These are phyloP conservation scores for Bertia moriformis DNA, from an alignment of 2,329 filamentous ascomycete species.

Conservation along the genomic window DNA sequence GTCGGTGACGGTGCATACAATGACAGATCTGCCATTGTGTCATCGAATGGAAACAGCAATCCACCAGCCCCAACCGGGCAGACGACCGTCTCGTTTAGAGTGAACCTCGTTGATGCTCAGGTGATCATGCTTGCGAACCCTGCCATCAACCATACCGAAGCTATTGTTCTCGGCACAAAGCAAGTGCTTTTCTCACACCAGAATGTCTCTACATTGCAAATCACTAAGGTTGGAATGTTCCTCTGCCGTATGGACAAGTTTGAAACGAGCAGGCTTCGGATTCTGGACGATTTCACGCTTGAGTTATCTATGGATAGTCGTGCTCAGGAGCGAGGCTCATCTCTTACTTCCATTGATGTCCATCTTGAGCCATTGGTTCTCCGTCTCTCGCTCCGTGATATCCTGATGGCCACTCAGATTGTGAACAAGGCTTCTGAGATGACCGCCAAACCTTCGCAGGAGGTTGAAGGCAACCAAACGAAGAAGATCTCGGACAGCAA, in stretches of 20 bases:
- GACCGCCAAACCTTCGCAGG: constrained; percentile 29
- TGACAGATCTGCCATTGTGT: constrained; percentile 4
- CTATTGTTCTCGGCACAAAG: constrained; percentile 87
- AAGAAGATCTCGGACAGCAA: constrained; percentile 26
- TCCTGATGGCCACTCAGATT: constrained; percentile 84
- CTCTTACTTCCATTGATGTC: constrained; percentile 65
- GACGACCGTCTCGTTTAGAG: constrained; percentile 72
- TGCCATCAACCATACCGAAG: constrained; percentile 75
- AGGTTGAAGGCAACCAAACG: constrained; percentile 31
- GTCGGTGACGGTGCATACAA: constrained; percentile 4
- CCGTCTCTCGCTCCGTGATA: constrained; percentile 81
- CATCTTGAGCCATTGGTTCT: constrained; percentile 85
- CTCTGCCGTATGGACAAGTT: constrained; percentile 97
- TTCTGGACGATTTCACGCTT: constrained; percentile 91
- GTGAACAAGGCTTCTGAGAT: constrained; percentile 80
- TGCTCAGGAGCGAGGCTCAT: constrained; percentile 17
- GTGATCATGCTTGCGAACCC: constrained; percentile 94
- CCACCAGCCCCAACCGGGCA: constrained; percentile 20
- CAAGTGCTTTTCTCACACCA: constrained; percentile 87
- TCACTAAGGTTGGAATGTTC: constrained; percentile 95
- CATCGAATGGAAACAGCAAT: background rate
- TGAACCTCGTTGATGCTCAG: constrained; percentile 92
- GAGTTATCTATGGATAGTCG: constrained; percentile 73
- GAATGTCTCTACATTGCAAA: constrained; percentile 81
- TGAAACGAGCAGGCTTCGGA: constrained; percentile 74